Percentiles rank a stretch among this genome's conserved stretches.
These are phyloP conservation scores for Sugiyamaella smithiae DNA, from an alignment of 805 yeast genomes.

Conservation along the genomic window DNA sequence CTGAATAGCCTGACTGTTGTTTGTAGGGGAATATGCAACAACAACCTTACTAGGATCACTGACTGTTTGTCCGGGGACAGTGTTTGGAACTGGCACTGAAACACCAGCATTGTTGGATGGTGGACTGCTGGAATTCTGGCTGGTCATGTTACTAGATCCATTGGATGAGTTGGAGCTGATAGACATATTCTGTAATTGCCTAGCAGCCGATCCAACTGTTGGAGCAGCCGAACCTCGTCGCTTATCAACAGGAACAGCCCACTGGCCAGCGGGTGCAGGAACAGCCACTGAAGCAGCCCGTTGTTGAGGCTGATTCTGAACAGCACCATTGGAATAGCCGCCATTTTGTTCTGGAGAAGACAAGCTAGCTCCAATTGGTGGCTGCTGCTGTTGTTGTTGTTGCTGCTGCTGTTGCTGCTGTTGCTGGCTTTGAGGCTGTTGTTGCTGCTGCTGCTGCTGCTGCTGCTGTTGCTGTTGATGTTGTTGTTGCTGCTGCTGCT, in stretches of 20 bases:
- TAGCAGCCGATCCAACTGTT: background rate
- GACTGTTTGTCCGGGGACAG: slow-evolving; percentile 1
- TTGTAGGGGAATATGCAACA: slow-evolving; percentile 33
- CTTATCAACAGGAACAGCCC: background rate
- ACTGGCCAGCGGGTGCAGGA: slow-evolving; percentile 5
- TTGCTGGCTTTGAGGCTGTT: background rate
- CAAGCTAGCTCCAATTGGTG: slow-evolving; percentile 4
- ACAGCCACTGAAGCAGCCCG: slow-evolving; percentile 6
- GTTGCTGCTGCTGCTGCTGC: slow-evolving; percentile 4
- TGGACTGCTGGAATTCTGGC: background rate
- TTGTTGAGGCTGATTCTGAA: background rate
- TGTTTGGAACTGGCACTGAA: slow-evolving; percentile 1
- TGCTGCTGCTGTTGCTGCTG: slow-evolving; percentile 1
- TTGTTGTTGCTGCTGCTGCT: background rate
- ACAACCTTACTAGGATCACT: slow-evolving; percentile 27
- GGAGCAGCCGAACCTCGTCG: slow-evolving; percentile 2
- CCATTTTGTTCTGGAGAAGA: background rate
- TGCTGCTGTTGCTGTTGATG: background rate
- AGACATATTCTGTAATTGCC: slow-evolving; percentile 2
- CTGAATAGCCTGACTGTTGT: slow-evolving; percentile 33
- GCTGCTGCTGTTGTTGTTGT: slow-evolving; percentile 6
- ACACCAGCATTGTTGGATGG: background rate
- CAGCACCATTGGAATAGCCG: background rate
- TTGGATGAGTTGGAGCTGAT: background rate
- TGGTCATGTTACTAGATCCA: background rate